Evolutionary conservation across 768 basidiomycete species (phyloP), one percentile per base, ranked within the genome.

Genomic region (Cytidiella melzeri): DNA sequence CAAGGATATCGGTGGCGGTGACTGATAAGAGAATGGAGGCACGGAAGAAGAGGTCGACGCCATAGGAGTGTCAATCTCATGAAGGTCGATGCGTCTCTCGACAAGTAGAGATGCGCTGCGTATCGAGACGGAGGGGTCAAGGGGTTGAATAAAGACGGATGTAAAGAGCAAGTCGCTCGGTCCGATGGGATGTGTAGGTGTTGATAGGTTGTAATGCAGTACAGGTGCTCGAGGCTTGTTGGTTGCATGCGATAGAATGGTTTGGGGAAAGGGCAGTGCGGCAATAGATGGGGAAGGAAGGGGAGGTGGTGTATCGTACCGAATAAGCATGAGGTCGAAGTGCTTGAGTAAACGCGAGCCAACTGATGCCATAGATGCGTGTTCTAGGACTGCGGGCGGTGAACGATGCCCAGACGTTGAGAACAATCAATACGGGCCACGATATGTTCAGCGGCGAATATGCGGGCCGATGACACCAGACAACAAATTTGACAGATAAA

Each of bases 161-260:
- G 87, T 74, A 47, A 85, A 76, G 24, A 90, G 72, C 28, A 86
- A 73, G 64, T 90, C 88, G 40, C 78, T 70, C 21, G 88, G 88
- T 19, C 85, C 87, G 44, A 88, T 72, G 5, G 87, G 76, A 37
- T 68, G 58, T 19, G 72, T 67, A 24, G 87, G 84, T 0, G 73
- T 57, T 52, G 75, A 70, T 41, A 87, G 60, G 42, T 70, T 70
- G 62, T 87, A 90, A 45, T 75, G 77, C 60, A 88, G 68, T 41
- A 74, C 63, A 4, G 80, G 77, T 1, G 75, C 73, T 49, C 77
- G 79, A 25, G 77, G 75, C 57, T 83, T 83, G 50, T 61, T 69
- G n/a, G 73, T 78, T 36, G 55, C 71, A 42, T 66, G 67, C 43
- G 64, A 58, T 30, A 65, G 47, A 50, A 66, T 60, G 13, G 63